Base-by-base conservation (phyloP, 768 basidiomycete genomes). In the Candolleomyces eurysporus region DNA sequence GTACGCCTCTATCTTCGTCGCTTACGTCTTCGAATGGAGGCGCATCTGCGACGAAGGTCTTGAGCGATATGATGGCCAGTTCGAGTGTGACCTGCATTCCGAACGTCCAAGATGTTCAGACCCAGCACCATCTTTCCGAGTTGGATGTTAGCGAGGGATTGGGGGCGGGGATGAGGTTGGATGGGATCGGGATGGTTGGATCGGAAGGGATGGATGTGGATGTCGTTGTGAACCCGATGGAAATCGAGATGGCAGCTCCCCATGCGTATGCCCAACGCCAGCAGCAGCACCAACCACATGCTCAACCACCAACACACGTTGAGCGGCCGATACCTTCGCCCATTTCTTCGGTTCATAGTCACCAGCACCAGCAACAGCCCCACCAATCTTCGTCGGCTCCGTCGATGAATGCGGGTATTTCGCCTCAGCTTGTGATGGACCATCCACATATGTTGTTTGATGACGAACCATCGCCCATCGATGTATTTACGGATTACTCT, bases 191-290 rank as follows among this genome's bases (percentile, higher is more conserved):
- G 16, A 43, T 61, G 16, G 53, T 50, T 32, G 60, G 42, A 31
- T 58, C 63, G 17, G 64, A 65, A 4, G 31, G 45, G 43, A 61
- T 61, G 60, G 60, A 54, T 17, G 60, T 65, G n/a, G 65, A 61
- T 11, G 45, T 42, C 16, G 61, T 57, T 13, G 49, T 40, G 31
- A 55, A 48, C 36, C 40, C 61, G 1, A 32, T 52, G 36, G 48
- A 52, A 17, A 43, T 45, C 26, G 59, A 54, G 48, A 36, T 36
- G 36, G 36, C 36, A 36, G 1, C 19, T 46, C 4, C 19, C 45
- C 17, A 21, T 46, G 45, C 13, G 45, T 46, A 17, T 46, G 65
- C 60, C 11, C 45, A 46, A 46, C 31, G 32, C 31, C 21, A 54
- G 31, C 14, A 36, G 17, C 8, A 9, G 10, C 45, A 17, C 45